Evolutionary conservation across 2,329 filamentous ascomycete species (phyloP).

Genomic region (Arthroderma sp.): DNA sequence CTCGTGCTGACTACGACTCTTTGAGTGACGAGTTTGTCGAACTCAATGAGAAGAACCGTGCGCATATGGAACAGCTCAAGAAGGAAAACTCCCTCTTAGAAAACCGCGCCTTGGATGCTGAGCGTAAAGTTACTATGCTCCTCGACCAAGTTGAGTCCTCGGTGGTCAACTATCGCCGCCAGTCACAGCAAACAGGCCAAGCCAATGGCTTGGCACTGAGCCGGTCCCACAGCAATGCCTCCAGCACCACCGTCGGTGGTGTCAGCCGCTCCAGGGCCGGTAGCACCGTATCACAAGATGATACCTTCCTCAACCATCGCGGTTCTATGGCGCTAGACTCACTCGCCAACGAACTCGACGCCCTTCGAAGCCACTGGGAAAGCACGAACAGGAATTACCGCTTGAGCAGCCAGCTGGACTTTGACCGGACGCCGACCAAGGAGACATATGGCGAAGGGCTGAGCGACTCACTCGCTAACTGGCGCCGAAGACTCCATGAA

Average conservation of each 20-base stretch:
- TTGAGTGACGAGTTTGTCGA: slow-evolving; percentile 44
- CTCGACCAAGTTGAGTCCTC: slow-evolving; percentile 89
- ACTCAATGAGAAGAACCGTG: slow-evolving; percentile 42
- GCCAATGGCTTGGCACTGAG: slow-evolving; percentile 27
- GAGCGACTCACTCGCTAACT: slow-evolving; percentile 62
- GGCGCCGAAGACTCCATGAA: slow-evolving; percentile 63
- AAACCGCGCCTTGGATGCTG: slow-evolving; percentile 72
- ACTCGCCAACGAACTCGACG: slow-evolving; percentile 82
- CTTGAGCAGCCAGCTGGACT: slow-evolving; percentile 77
- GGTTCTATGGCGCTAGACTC: slow-evolving; percentile 65
- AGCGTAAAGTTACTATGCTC: slow-evolving; percentile 82
- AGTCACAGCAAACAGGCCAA: slow-evolving; percentile 37
- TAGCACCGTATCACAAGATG: slow-evolving; percentile 31
- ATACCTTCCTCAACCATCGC: slow-evolving; percentile 38
- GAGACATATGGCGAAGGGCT: slow-evolving; percentile 34
- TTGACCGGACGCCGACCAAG: slow-evolving; percentile 48
- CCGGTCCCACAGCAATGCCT: slow-evolving; percentile 41
- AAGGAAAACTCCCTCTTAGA: slow-evolving; percentile 72
- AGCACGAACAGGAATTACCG: slow-evolving; percentile 91
- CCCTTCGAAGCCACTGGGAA: slow-evolving; percentile 84
- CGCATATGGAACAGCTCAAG: slow-evolving; percentile 68
- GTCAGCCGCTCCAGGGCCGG: slow-evolving; percentile 25
- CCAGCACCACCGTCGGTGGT: slow-evolving; percentile 13
- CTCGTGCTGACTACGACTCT: slow-evolving; percentile 44
- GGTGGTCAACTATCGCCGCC: slow-evolving; percentile 86